Base-by-base conservation (phyloP, 495 filamentous ascomycete species). In the Neurospora sublineolata region DNA sequence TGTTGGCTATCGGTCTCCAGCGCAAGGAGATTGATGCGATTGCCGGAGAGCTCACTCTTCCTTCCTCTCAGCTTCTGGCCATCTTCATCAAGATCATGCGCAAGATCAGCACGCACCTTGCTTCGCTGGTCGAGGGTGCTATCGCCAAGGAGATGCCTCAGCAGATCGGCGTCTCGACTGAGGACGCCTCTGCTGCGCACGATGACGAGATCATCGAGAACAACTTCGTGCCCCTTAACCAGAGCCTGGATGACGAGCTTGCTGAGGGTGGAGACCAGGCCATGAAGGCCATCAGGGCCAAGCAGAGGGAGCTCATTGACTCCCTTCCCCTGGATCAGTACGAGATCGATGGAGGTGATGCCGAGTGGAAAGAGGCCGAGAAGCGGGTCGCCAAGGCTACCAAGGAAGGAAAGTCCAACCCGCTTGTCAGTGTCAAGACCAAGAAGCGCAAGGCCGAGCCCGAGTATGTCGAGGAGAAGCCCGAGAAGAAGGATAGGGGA, bases 21-120 rank as follows among this genome's bases (percentile, higher is more conserved):
- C 86, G 91, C 64, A 98, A 98, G 83, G 89, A 87, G 37, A 79
- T 99, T 6, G 92, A 94, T 3, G 86, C 88, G 27, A 79, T 97
- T 18, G 93, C 95, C 77, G 89, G 90, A 71, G 94, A 99, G 77
- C 80, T 97, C 4, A 86, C 83, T 23, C 78, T 97, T 0, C 88
- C 89, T 3, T 84, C 87, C 11, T 91, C 89, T 30, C 95, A 98
- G 81, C 84, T 97, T 3, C 84, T 99, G 37, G 93, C 94, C 37
- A 97, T 98, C 89, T 97, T 98, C 83, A 91, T 97, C 76, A 98
- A 97, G 84, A 90, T 95, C 74, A 85, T 98, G 75, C 87, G 94
- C 37, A 98, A 97, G 81, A 85, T 97, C 39, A 89, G 91, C 0
- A 85, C 86, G 16, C 86, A 91, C 75, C 93, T 99, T 82, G 87